A percentile compares a stretch with the other conserved stretches of the same genome.
Conservation (phyloP, 176 grass and related monocot genomes). For the Pharus latifolius region DNA sequence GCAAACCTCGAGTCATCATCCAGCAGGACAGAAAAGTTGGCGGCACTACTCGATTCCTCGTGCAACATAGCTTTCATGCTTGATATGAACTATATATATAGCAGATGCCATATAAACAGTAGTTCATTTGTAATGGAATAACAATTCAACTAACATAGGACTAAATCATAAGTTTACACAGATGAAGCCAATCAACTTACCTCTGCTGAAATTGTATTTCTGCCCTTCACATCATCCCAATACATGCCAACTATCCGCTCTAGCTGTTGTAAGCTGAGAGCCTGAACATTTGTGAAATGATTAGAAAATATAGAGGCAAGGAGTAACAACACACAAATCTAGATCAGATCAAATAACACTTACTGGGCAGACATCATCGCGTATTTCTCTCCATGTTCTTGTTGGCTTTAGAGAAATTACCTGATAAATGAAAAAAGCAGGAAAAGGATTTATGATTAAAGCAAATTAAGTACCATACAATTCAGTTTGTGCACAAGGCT, state of each 20-base stretch:
- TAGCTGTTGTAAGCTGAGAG: conserved; percentile 74
- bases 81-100: conserved; percentile 36
- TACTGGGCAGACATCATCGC: conserved; percentile 62
- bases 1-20: conserved; percentile 77
- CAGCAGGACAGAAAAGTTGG: conserved; percentile 45
- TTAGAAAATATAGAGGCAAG: neutral
- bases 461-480: neutral
- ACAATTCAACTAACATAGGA: neutral
- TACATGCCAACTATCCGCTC: conserved; percentile 76
- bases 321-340: neutral
- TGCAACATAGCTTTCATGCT: conserved; percentile 51
- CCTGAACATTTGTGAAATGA: conserved; percentile 37
- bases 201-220: conserved; percentile 54
- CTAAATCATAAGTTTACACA: neutral
- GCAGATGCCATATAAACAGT: neutral
- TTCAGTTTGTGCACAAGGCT: neutral
- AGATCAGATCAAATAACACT: conserved; percentile 14
- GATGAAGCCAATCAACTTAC: conserved; percentile 17
- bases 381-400: conserved; percentile 69
- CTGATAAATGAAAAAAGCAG: conserved; percentile 18
- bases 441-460: neutral
- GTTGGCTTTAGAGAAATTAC: conserved; percentile 67
- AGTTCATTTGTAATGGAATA: neutral
- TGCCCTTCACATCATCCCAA: conserved; percentile 78
- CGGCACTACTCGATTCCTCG: conserved; percentile 53